phyloP scores from a whole-genome alignment of 306 rosid genomes.

The Begonia loranthoides region DNA sequence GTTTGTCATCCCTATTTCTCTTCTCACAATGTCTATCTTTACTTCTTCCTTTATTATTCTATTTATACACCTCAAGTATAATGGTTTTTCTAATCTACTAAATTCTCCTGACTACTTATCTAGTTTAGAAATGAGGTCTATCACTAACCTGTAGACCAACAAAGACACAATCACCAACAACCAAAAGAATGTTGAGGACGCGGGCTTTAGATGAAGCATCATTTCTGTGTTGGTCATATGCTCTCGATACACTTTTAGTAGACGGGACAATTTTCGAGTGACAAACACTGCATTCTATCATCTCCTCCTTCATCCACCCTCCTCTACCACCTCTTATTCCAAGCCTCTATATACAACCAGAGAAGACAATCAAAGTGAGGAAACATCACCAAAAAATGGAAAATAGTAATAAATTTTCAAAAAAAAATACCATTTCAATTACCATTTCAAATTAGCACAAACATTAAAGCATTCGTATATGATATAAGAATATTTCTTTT shows the following conservation, averaged over 20 bases:
- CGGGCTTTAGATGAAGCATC: constrained; percentile 74
- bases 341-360: neutral
- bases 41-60: no score
- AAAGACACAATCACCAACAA: constrained; percentile 88
- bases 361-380: neutral
- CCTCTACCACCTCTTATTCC: neutral
- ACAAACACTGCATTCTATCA: constrained; percentile 97
- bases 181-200: constrained; percentile 62
- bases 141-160: constrained; percentile 86
- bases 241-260: constrained; percentile 57
- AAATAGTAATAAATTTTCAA: no score
- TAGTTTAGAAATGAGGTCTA: no score
- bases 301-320: constrained; percentile 52
- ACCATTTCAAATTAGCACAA: no score
- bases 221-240: constrained; percentile 78
- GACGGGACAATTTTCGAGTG: constrained; percentile 70
- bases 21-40: no score
- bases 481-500: no score
- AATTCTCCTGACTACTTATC: no score
- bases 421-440: no score
- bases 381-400: neutral
- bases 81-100: no score
- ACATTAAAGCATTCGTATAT: no score
- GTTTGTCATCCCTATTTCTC: no score
- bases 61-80: no score